These are phyloP conservation scores for Fomitopsis pinicola DNA, from an alignment of 1,284 basidiomycete species.

Conservation along the genomic window DNA sequence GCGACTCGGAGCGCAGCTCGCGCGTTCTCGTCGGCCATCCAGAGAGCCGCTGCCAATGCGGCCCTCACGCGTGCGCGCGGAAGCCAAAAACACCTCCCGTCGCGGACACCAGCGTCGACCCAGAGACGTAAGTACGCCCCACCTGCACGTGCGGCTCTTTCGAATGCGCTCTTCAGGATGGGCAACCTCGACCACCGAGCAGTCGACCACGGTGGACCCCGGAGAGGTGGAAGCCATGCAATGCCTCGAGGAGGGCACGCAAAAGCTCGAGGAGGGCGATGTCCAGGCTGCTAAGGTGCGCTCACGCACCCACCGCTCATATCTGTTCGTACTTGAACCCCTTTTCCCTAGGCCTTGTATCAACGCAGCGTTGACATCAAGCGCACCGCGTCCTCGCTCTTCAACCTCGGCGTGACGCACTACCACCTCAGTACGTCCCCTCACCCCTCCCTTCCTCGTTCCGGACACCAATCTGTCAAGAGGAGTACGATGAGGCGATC, in stretches of 20 bases:
- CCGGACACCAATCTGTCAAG: slow-evolving; percentile 34
- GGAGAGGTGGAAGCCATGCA: slow-evolving; percentile 78
- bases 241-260: slow-evolving; percentile 84
- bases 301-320: not conserved
- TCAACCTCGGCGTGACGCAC: slow-evolving; percentile 86
- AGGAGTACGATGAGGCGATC: slow-evolving; percentile 85
- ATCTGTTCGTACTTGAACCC: not conserved
- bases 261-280: slow-evolving; percentile 88
- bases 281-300: slow-evolving; percentile 69
- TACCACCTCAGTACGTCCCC: slow-evolving; percentile 75
- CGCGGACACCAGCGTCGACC: not conserved
- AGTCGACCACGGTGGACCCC: slow-evolving; percentile 80
- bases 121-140: not conserved
- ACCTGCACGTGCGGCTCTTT: not conserved
- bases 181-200: slow-evolving; percentile 79
- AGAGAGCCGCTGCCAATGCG: not conserved
- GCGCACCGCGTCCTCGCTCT: slow-evolving; percentile 78
- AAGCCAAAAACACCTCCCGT: not conserved
- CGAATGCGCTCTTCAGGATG: slow-evolving; percentile 48
- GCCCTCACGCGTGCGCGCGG: not conserved
- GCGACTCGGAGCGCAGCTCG: not conserved
- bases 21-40: not conserved
- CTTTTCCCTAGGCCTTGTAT: slow-evolving; percentile 49
- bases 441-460: not conserved
- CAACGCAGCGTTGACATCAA: slow-evolving; percentile 79